Evolutionary conservation across 2,329 filamentous ascomycete species (phyloP), one percentile per base, ranked within the genome.

Genomic region (Aureobasidium sp.): DNA sequence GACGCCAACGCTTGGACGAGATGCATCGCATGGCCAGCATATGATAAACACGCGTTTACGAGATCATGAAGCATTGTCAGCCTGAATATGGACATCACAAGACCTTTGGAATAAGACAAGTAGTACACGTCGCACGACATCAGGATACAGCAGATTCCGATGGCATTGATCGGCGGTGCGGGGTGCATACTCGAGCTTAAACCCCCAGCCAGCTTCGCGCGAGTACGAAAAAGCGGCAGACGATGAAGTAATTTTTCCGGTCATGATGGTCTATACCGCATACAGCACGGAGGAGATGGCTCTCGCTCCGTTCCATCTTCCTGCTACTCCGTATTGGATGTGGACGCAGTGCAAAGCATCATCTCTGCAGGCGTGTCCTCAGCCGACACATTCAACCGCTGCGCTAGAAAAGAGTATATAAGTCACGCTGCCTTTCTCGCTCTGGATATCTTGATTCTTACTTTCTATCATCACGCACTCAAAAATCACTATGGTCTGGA

Each of bases 151-250:
- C 27, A 57, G 12, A 44, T 5, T 17, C 17, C 26, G 26, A 32
- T 9, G 29, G 34, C 51, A 20, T 27, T 26, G 51, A 55, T 55
- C 52, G 52, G 52, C 52, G 26, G 53, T 57, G 53, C 53, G 53
- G 53, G 53, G 53, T 57, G 39, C 53, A 34, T 44, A 46, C 27
- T 57, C 39, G 26, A 46, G 53, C 53, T 57, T 43, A 26, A 44
- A 32, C 20, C 26, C 29, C 4, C 39, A n/a, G 5, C 15, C 34
- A 6, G 34, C 34, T 37, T 15, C 12, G 5, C 27, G n/a, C 24
- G 46, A 17, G 26, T 29, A 27, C 27, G n/a, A 34, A 15, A 26
- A 1, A 29, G 27, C 39, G 53, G 52, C 52, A 36, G 39, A 46
- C 36, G 53, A 46, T 57, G 39, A 24, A 24, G 34, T 32, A 57